Base-by-base conservation (phyloP, 257 asterid species). In the Cinchona pubescens region DNA sequence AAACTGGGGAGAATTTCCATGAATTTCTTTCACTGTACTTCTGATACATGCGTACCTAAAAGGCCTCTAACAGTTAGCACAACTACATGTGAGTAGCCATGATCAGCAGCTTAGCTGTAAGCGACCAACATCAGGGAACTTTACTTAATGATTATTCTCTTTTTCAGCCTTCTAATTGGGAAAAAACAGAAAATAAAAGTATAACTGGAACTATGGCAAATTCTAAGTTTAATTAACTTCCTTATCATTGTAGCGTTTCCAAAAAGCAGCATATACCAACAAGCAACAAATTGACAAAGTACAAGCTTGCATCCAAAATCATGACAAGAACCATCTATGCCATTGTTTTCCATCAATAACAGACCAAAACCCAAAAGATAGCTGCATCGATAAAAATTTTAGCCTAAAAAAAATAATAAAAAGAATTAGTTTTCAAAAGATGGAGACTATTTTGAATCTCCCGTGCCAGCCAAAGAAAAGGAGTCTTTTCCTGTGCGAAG, bases 1-100 rank as follows among this genome's bases (percentile, higher is more conserved):
- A 92, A 79, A 95, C 48, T 3, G 85, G 82, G 69, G 90, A 61
- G 74, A 43, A 85, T 82, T 87, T 92, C 98, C 97, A 95, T 12
- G 93, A 87, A n/a, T n/a, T n/a, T n/a, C n/a, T n/a, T n/a, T n/a
- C n/a, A n/a, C n/a, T n/a, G n/a, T n/a, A n/a, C n/a, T n/a, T n/a
- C n/a, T n/a, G n/a, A n/a, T n/a, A n/a, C n/a, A n/a, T n/a, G n/a
- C n/a, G n/a, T n/a, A n/a, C 98, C 98, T 95, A 82, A 35, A 55
- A 48, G 21, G 30, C 16, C 19, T 40, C 37, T 46, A 68, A n/a
- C n/a, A 49, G 55, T 38, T 32, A 43, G 51, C 48, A 30, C 51
- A 62, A 62, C 13, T 46, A 30, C 18, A 66, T 38, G 43, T 49
- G n/a, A 35, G 69, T 32, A 60, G 56, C 13, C 19, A 48, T 49